These are phyloP conservation scores for Fusarium praegraminearum DNA, from an alignment of 2,329 filamentous ascomycete species.

Conservation along the genomic window DNA sequence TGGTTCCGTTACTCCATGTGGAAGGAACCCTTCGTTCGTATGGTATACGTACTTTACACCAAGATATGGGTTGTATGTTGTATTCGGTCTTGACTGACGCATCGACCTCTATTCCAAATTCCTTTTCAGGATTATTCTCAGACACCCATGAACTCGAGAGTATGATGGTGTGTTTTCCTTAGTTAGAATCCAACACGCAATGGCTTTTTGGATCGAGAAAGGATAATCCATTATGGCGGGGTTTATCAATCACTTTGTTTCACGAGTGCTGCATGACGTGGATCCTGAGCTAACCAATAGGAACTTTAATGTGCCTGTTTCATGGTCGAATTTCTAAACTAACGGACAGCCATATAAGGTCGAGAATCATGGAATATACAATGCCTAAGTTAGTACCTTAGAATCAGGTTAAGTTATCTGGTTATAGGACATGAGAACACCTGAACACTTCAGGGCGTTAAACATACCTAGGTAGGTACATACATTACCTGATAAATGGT, in stretches of 20 bases:
- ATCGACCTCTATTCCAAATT: not conserved
- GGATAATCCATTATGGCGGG: not conserved
- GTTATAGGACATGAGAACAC: not conserved
- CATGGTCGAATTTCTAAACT: slow-evolving; percentile 20
- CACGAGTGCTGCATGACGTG: slow-evolving; percentile 38
- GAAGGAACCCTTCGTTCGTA: not conserved
- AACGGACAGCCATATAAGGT: not conserved
- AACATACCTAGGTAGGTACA: not conserved
- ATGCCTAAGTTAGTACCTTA: not conserved
- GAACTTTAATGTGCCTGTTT: slow-evolving; percentile 35
- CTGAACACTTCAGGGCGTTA: not conserved
- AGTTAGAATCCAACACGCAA: not conserved
- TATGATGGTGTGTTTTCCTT: not conserved
- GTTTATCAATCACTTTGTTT: slow-evolving; percentile 31
- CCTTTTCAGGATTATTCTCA: not conserved
- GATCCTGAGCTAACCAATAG: slow-evolving; percentile 31
- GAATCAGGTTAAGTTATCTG: not conserved
- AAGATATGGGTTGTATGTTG: slow-evolving; percentile 7
- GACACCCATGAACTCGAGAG: not conserved
- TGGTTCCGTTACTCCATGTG: not conserved
- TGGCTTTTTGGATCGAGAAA: not conserved
- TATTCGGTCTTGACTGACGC: slow-evolving; percentile 17
- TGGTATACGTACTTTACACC: not conserved
- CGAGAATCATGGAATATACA: not conserved
- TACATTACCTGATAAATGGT: not conserved